Percentiles rank a stretch among this genome's conserved stretches.
phyloP scores from a whole-genome alignment of 75 land plant species.

The Adiantum capillusveneris region DNA sequence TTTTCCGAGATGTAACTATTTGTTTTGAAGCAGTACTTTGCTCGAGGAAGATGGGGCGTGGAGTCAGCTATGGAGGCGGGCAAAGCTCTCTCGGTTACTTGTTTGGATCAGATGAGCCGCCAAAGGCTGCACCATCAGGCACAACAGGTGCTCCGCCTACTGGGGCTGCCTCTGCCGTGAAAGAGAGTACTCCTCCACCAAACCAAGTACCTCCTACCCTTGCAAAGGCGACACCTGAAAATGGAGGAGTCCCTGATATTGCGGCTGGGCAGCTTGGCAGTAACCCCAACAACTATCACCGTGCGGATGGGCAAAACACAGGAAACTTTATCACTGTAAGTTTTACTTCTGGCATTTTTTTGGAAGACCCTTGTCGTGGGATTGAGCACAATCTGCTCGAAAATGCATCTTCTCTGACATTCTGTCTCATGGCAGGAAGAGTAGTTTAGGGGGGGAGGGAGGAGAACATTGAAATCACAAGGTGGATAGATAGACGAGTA shows the following conservation, averaged over 20 bases:
- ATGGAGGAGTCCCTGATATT: constrained; percentile 36
- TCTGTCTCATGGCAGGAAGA: no score
- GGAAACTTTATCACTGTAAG: constrained; percentile 88
- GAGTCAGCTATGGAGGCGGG: constrained; percentile 52
- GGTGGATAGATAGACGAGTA: no score
- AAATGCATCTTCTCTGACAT: no score
- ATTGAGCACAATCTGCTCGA: no score
- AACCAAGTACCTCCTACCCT: constrained; percentile 1
- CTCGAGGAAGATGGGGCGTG: constrained; percentile 38
- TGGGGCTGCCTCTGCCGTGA: constrained; percentile 12
- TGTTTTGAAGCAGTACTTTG: not conserved
- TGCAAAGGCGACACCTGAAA: constrained; percentile 11
- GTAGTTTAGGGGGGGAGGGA: no score
- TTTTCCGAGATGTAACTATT: no score
- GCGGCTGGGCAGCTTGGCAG: constrained; percentile 52
- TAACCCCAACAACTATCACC: constrained; percentile 62
- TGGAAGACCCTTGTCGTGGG: no score
- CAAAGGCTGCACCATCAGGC: not conserved
- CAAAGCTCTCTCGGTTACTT: constrained; percentile 54
- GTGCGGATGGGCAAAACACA: constrained; percentile 87
- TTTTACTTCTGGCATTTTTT: no score
- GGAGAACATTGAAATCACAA: no score
- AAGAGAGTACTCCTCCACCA: constrained; percentile 15
- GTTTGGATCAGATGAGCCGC: constrained; percentile 37
- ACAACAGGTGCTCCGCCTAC: not conserved